Base-by-base conservation (phyloP, 2,329 filamentous ascomycete species). In the Amesomyces nigricolor region DNA sequence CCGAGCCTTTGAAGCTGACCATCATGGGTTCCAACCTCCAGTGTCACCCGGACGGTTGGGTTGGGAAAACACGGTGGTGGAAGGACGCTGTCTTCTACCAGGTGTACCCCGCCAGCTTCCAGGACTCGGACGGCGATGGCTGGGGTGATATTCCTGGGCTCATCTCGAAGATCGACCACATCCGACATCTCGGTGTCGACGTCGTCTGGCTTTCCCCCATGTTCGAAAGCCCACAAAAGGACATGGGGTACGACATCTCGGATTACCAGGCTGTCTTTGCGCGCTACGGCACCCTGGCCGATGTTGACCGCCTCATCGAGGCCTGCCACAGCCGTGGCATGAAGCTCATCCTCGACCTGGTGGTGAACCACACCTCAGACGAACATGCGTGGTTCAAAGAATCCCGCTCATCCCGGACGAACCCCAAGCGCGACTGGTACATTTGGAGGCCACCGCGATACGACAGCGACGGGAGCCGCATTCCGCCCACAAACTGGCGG, bases 311-410 rank as follows among this genome's bases (percentile, higher is more conserved):
- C 0, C 67, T 89, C 30, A 82, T 88, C 50, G 61, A 76, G n/a
- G 78, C 77, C 0, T 78, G 79, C 47, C 83, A 87, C 59, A 64
- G 73, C 8, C 76, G 83, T 1, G 82, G 78, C 2, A 88, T 91
- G 79, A 82, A 81, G 61, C 71, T 91, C 11, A 82, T 91, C 52
- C 78, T 91, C 58, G 87, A 91, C 64, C 73, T 91, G 2, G 88
- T 91, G 4, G 79, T 91, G 56, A 91, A 91, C 62, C 88, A 92
- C 66, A 89, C 87, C 0, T 87, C 82, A 2, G 80, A 85, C 58
- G 76, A 88, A 65, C 85, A 89, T 63, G 74, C 76, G 1, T 91
- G 86, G 86, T 89, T 89, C 70, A 74, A 79, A 45, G 78, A 88
- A 64, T 86, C 83, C 2, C 74, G 81, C 47, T 78, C 78, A 30